These are phyloP conservation scores for Penicillium fuscoglaucum DNA, from an alignment of 2,329 filamentous ascomycete genomes.

Conservation along the genomic window DNA sequence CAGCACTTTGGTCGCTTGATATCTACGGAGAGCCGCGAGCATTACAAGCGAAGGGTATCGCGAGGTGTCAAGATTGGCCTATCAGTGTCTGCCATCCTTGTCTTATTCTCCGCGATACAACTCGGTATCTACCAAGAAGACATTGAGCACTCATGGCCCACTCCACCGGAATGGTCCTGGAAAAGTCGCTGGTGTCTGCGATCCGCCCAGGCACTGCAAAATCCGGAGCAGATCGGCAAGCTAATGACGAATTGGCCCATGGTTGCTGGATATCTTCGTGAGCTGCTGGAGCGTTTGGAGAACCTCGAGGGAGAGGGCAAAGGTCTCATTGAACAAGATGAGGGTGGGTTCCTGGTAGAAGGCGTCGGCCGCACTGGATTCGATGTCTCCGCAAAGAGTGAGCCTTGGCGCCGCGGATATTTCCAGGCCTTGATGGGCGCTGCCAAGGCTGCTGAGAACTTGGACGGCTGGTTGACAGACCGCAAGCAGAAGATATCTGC, in stretches of 20 bases:
- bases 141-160: conserved; percentile 73
- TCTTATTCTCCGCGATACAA: conserved; percentile 61
- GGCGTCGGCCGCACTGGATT: conserved; percentile 59
- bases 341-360: conserved; percentile 55
- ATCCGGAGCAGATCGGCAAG: conserved; percentile 56
- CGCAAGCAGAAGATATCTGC: conserved; percentile 66
- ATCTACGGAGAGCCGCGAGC: conserved; percentile 66
- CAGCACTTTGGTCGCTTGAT: conserved; percentile 66
- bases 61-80: conserved; percentile 69
- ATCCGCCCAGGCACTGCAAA: conserved; percentile 61
- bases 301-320: conserved; percentile 67
- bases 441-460: conserved; percentile 73
- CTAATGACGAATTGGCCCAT: conserved; percentile 67
- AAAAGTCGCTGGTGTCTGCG: conserved; percentile 68
- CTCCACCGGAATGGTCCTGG: conserved; percentile 78
- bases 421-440: conserved; percentile 77
- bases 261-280: conserved; percentile 61
- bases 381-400: conserved; percentile 73
- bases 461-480: conserved; percentile 78
- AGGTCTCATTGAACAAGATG: conserved; percentile 58
- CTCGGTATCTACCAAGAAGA: conserved; percentile 71
- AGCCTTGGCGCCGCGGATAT: conserved; percentile 84
- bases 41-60: conserved; percentile 53
- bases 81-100: conserved; percentile 68
- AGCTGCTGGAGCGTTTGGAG: conserved; percentile 67